Conservation (phyloP, 495 filamentous ascomycete species). For the Pyrenopolyporus hunteri region DNA sequence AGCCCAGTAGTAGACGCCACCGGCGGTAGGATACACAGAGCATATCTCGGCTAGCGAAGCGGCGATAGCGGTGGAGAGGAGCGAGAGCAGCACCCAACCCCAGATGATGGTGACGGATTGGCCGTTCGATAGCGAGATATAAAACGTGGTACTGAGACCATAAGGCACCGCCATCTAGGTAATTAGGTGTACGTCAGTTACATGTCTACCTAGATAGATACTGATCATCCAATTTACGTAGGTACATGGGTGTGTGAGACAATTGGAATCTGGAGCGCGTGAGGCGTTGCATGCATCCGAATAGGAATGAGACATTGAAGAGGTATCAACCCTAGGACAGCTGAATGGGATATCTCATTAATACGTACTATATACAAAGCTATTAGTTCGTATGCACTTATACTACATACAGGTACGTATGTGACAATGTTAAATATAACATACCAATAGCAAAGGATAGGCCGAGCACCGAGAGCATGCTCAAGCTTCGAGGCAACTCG, state of each 20-base stretch:
- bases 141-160: conserved; percentile 63
- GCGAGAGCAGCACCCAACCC: conserved; percentile 66
- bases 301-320: neutral
- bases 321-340: too few relatives aligned
- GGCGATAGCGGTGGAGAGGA: conserved; percentile 65
- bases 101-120: conserved; percentile 55
- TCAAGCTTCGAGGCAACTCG: conserved; percentile 66
- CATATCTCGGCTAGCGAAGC: conserved; percentile 70
- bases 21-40: conserved; percentile 66
- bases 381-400: conserved; percentile 27
- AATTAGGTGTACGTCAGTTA: conserved; percentile 1
- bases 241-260: conserved; percentile 33
- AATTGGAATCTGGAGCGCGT: too few relatives aligned
- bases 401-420: too few relatives aligned
- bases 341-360: neutral
- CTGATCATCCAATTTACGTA: too few relatives aligned
- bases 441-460: conserved; percentile 50
- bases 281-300: neutral
- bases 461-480: conserved; percentile 70
- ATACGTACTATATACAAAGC: conserved; percentile 36
- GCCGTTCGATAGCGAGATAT: conserved; percentile 68
- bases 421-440: too few relatives aligned
- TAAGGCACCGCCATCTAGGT: conserved; percentile 31
- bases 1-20: conserved; percentile 72
- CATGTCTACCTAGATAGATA: neutral